Evolutionary conservation across 495 filamentous ascomycete species (phyloP).

Genomic region (Friedmanniomyces endolithicus): DNA sequence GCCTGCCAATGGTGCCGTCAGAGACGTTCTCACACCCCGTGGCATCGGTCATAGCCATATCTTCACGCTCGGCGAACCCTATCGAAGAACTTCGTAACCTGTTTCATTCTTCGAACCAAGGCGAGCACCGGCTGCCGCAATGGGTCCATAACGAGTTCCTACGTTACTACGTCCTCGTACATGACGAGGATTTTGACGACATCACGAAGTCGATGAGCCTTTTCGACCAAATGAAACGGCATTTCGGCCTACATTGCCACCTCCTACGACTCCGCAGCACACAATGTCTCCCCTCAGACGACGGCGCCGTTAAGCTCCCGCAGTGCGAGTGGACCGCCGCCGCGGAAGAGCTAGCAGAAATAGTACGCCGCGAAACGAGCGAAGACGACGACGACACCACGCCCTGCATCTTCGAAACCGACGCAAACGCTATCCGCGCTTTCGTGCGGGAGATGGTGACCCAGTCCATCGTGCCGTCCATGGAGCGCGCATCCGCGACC

Average conservation of each 20-base stretch:
- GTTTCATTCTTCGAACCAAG: conserved; percentile 62
- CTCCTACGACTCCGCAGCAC: conserved; percentile 71
- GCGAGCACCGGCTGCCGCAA: conserved; percentile 52
- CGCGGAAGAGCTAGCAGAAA: conserved; percentile 64
- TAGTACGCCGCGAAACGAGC: conserved; percentile 38
- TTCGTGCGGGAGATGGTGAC: conserved; percentile 88
- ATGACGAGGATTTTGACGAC: conserved; percentile 89
- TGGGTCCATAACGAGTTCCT: conserved; percentile 86
- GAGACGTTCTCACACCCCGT: conserved; percentile 93
- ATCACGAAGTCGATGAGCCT: conserved; percentile 75
- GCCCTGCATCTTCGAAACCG: conserved; percentile 80
- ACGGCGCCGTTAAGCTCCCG: conserved; percentile 74
- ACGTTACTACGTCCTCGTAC: conserved; percentile 91
- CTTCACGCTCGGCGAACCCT: conserved; percentile 65
- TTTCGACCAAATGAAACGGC: conserved; percentile 95
- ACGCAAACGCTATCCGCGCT: conserved; percentile 70
- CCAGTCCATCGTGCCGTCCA: conserved; percentile 82
- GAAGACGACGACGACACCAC: conserved; percentile 61
- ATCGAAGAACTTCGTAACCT: conserved; percentile 73
- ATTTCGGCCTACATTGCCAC: conserved; percentile 92
- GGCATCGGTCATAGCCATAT: conserved; percentile 90
- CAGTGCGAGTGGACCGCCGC: conserved; percentile 78
- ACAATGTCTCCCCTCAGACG: conserved; percentile 79
- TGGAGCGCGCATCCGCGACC: conserved; percentile 77
- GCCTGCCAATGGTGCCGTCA: conserved; percentile 60